A percentile compares a stretch with the other conserved stretches of the same genome.
These are phyloP conservation scores for Alternaria gansuensis DNA, from an alignment of 2,329 filamentous ascomycete species.

Conservation along the genomic window DNA sequence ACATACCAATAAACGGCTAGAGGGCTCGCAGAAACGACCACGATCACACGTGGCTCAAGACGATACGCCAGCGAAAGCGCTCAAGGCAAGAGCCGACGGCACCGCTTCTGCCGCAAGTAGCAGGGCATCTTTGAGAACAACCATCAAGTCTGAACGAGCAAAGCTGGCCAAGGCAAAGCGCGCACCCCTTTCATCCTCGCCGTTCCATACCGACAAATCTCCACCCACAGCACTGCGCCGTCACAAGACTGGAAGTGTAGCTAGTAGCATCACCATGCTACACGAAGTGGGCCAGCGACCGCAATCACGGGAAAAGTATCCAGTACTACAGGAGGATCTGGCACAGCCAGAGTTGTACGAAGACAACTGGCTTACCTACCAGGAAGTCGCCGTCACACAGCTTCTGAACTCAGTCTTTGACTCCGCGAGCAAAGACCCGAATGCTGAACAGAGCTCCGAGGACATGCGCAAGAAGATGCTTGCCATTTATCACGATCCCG, in stretches of 20 bases:
- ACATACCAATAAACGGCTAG: slow-evolving; percentile 36
- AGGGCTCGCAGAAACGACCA: slow-evolving; percentile 46
- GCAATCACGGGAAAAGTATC: slow-evolving; percentile 55
- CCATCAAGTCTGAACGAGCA: slow-evolving; percentile 41
- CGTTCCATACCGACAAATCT: slow-evolving; percentile 49
- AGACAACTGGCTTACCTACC: slow-evolving; percentile 69
- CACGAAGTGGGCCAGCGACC: slow-evolving; percentile 45
- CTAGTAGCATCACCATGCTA: slow-evolving; percentile 47
- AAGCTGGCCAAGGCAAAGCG: slow-evolving; percentile 34
- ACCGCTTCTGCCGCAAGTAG: slow-evolving; percentile 42
- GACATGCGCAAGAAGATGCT: slow-evolving; percentile 61
- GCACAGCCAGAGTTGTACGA: slow-evolving; percentile 67
- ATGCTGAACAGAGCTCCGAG: slow-evolving; percentile 41
- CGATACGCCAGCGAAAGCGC: slow-evolving; percentile 47
- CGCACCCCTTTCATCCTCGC: slow-evolving; percentile 45
- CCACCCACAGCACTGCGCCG: slow-evolving; percentile 48
- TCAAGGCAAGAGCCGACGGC: slow-evolving; percentile 42
- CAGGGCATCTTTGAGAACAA: slow-evolving; percentile 34
- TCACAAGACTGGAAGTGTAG: slow-evolving; percentile 34
- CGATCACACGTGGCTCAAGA: slow-evolving; percentile 45
- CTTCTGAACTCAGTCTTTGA: slow-evolving; percentile 66
- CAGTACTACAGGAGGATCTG: slow-evolving; percentile 64
- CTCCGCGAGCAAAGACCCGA: slow-evolving; percentile 40
- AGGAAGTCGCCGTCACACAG: slow-evolving; percentile 69
- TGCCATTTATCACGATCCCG: slow-evolving; percentile 62